Conservation (phyloP, 139 green algal genomes). For the Spirogloea muscicola region DNA sequence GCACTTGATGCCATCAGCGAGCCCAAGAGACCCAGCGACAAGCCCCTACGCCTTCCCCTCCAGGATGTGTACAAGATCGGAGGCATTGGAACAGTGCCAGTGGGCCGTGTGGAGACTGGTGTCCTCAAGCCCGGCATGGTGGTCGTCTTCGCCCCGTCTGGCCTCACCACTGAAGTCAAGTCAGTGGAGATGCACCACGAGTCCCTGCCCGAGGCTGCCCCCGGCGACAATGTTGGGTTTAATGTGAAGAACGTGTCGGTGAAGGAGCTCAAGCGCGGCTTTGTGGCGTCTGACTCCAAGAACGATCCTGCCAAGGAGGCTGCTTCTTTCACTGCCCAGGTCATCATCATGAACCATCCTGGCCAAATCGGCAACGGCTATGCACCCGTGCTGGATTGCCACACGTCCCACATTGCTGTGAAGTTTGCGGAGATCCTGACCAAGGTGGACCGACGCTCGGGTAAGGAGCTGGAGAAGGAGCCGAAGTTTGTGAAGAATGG, state of each 20-base stretch:
- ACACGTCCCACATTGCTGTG: constrained; percentile 70
- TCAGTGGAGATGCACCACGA: constrained; percentile 99
- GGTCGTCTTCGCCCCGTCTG: constrained; percentile 67
- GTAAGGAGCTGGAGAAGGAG: constrained; percentile 67
- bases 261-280: constrained; percentile 44
- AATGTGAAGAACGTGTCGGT: constrained; percentile 88
- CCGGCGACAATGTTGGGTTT: constrained; percentile 99
- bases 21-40: constrained; percentile 36
- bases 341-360: constrained; percentile 70
- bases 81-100: constrained; percentile 94
- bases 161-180: constrained; percentile 89
- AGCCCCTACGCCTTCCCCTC: constrained; percentile 30
- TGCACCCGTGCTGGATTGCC: constrained; percentile 64
- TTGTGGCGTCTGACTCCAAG: constrained; percentile 62
- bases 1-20: constrained; percentile 51
- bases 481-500: constrained; percentile 69
- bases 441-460: constrained; percentile 65
- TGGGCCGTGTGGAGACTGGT: constrained; percentile 94
- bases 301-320: constrained; percentile 64
- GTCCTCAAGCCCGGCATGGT: constrained; percentile 86
- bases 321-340: constrained; percentile 60
- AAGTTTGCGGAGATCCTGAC: constrained; percentile 62
- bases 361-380: constrained; percentile 64
- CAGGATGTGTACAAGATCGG: constrained; percentile 97
- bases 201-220: constrained; percentile 72